Evolutionary conservation across 2,329 filamentous ascomycete species (phyloP), one percentile per base, ranked within the genome.

Genomic region (Ophiocordyceps polyrhachis-furcata): DNA sequence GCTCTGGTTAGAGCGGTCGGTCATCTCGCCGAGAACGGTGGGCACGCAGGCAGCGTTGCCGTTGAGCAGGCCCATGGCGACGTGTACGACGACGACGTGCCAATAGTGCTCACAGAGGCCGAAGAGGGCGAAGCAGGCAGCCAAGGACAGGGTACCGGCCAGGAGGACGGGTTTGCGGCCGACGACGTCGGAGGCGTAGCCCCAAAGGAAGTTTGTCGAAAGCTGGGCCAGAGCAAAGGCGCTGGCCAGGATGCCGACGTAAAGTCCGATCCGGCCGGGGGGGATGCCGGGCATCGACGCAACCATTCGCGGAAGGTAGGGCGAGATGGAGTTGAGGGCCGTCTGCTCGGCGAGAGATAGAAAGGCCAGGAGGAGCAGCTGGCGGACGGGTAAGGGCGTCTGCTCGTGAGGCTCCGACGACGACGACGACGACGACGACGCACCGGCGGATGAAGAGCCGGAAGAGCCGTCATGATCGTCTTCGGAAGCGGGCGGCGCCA

Each of bases 281-380:
- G 81, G 73, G 19, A 95, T 80, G 49, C 84, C 84, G 1, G 85
- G 83, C 58, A 96, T 96, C 1, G 77, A 79, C 20, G 77, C 75
- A 1, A 88, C 80, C 89, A 98, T 96, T 53, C 87, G 76, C 0
- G 91, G 91, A 2, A 98, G 74, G 61, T 98, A 98, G 1, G 91
- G 91, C 12, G 82, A 83, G 55, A 98, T 95, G 20, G 87, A 94
- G 62, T 98, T 98, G 57, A 98, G 73, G 0, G 91, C 91, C 0
- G 89, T 96, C 68, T 98, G 91, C 59, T 98, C 91, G 45, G 84
- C 83, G 20, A 98, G 71, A 7, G 88, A 88, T 48, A 98, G 83
- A 51, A 95, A 66, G 1, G 89, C 89, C 31, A 98, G 68, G 13
- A 96, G 74, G 5, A 79, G 72, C 48, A 98, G 79, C 66, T 96